Evolutionary conservation across 176 grass and related monocot species (phyloP).

Genomic region (Oryza glaberrima): DNA sequence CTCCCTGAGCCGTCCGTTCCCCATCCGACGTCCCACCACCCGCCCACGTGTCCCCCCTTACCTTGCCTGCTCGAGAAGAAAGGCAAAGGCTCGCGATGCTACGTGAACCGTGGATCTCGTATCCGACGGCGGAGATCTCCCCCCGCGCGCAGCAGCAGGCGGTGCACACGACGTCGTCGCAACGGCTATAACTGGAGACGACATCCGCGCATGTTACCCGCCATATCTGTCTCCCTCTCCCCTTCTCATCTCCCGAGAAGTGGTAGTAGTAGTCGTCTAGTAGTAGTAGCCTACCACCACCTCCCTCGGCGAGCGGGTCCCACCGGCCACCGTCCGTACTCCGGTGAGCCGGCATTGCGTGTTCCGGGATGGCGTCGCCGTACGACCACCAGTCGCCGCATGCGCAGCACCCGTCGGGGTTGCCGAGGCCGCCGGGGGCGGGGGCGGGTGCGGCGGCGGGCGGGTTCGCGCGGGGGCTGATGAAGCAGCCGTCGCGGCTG

Average conservation of each 20-base stretch:
- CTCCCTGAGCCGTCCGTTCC: not conserved
- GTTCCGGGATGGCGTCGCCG: slow-evolving; percentile 39
- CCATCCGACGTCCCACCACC: not conserved
- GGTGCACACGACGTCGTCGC: slow-evolving; percentile 30
- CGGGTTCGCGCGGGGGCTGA: slow-evolving; percentile 47
- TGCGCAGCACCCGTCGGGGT: not conserved
- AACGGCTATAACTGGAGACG: slow-evolving; percentile 66
- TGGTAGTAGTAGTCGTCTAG: not conserved
- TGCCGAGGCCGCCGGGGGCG: slow-evolving; percentile 34
- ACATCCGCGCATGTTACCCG: slow-evolving; percentile 57
- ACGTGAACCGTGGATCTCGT: not conserved
- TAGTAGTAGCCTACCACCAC: not conserved
- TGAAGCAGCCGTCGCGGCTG: slow-evolving; percentile 61
- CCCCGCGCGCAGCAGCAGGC: not conserved
- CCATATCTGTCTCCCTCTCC: slow-evolving; percentile 47
- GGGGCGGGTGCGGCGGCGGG: not conserved
- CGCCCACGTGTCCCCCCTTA: not conserved
- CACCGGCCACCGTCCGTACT: not conserved
- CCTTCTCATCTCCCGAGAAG: not conserved
- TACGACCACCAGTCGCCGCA: slow-evolving; percentile 20
- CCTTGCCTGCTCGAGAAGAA: not conserved
- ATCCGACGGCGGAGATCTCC: slow-evolving; percentile 8
- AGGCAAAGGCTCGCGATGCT: not conserved
- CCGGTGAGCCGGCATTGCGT: slow-evolving; percentile 43
- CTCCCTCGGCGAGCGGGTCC: slow-evolving; percentile 10